Evolutionary conservation across 345 rosid species (phyloP), one percentile per base, ranked within the genome.

Genomic region (Eucalyptus curtisii): DNA sequence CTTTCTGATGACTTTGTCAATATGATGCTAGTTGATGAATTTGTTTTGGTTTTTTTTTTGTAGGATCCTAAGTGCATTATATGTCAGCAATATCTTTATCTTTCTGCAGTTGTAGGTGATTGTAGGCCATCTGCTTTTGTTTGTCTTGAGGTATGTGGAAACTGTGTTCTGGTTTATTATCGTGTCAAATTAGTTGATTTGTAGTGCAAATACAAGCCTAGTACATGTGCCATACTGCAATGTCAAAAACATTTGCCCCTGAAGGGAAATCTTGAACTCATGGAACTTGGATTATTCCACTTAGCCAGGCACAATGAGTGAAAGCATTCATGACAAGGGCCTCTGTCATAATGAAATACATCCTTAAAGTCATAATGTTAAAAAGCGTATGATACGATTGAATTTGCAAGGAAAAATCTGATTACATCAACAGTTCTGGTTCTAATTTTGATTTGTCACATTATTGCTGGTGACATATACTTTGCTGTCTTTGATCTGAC

Each of bases 1-100:
- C 87, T 88, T 17, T 19, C 45, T 90, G 79, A 33, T 88, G 44
- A 64, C 22, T 52, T 31, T 55, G 59, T 22, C 47, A 40, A 71
- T 6, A 44, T 82, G 47, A 52, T 90, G 88, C 64, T 42, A 37
- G 37, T n/a, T 90, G 87, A 89, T 55, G 37, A 47, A 57, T 90
- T 44, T 88, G 50, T 92, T 88, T 88, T 57, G 89, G 88, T 45
- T 80, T 81, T 91, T n/a, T n/a, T n/a, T 91, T 91, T 94, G 91
- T 91, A 97, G 99, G 99, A 96, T 94, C 95, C 95, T 90, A 93
- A 95, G 52, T 97, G 99, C 92, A 90, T 96, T 88, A 97, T 97
- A 88, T 97, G 99, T 92, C 95, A 92, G 92, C 99, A 96, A 90
- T 95, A 93, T 95, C 96, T 97, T 88, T 95, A 95, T 92, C 98